A percentile compares a stretch with the other conserved stretches of the same genome.
Evolutionary conservation across 2,329 filamentous ascomycete species (phyloP).

Genomic region (Colletotrichum melonis): DNA sequence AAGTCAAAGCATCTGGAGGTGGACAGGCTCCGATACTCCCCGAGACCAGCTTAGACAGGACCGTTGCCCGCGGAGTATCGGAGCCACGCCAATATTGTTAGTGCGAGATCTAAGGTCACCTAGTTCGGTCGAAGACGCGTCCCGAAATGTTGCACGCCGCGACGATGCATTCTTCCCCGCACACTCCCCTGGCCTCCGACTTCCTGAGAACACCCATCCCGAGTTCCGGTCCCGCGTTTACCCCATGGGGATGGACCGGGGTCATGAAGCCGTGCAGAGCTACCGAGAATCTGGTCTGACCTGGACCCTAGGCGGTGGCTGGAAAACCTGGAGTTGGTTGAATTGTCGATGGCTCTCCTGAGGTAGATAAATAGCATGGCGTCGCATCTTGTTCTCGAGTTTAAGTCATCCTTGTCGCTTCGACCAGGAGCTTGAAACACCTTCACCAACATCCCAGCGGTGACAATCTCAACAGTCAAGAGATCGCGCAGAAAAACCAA

Average conservation of each 20-base stretch:
- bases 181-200: conserved; percentile 1
- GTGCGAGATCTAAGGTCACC: background rate
- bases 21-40: conserved; percentile 6
- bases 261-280: background rate
- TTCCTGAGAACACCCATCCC: background rate
- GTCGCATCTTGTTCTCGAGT: background rate
- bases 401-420: background rate
- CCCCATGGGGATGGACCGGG: conserved; percentile 2
- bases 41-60: background rate
- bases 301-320: background rate
- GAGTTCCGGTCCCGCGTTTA: conserved; percentile 7
- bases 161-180: background rate
- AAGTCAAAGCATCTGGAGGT: background rate
- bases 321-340: background rate
- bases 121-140: background rate
- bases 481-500: background rate
- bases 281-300: background rate
- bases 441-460: too few species aligned
- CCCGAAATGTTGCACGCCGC: background rate
- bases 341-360: too few species aligned
- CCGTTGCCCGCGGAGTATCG: background rate
- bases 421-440: too few species aligned
- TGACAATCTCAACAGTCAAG: background rate
- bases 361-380: background rate
- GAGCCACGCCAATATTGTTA: background rate